Evolutionary conservation across 192 early-diverging fungal genomes (phyloP), one percentile per base, ranked within the genome.

Genomic region (Coemansia pectinata): DNA sequence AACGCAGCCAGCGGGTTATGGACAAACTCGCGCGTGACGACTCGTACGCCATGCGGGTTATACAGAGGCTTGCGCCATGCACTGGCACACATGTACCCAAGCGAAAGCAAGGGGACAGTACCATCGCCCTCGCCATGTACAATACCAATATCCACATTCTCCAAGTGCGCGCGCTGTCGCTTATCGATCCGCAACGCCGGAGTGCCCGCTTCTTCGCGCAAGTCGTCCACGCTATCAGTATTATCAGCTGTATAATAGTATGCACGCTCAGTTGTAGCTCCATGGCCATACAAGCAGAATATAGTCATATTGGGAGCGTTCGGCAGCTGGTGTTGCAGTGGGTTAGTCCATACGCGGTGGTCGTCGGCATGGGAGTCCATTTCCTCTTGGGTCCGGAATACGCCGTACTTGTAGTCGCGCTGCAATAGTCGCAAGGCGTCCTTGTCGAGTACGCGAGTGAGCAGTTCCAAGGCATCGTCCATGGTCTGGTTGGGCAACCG

Each of bases 41-140:
- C 73, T 4, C 87, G 76, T 57, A 90, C 83, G n/a, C 81, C 82
- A 45, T 87, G 79, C 31, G 95, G 95, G 72, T 96, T 96, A 70
- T 91, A 96, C 63, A 92, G 81, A 10, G 85, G 80, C 71, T 91
- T 88, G 41, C 85, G 87, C 95, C 95, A 96, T 15, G 91, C 95
- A 10, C 86, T 79, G 12, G 85, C 85, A 63, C 94, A 94, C 95
- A 96, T 96, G 75, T 93, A 95, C 4, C 93, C 93, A 3, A 91
- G 79, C 7, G 93, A 94, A 33, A 96, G 48, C 17, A 96, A 73
- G 0, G 95, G 95, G 2, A 96, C 95, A 0, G 94, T 96, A 14
- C 91, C 93, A 73, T 96, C 95, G 25, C 94, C 93, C 63, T 80
- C 71, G 62, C 95, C 94, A 19, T 88, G 87, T 44, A 88, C 83